Conservation (phyloP, 495 filamentous ascomycete genomes). For the Penicillium paradoxum region DNA sequence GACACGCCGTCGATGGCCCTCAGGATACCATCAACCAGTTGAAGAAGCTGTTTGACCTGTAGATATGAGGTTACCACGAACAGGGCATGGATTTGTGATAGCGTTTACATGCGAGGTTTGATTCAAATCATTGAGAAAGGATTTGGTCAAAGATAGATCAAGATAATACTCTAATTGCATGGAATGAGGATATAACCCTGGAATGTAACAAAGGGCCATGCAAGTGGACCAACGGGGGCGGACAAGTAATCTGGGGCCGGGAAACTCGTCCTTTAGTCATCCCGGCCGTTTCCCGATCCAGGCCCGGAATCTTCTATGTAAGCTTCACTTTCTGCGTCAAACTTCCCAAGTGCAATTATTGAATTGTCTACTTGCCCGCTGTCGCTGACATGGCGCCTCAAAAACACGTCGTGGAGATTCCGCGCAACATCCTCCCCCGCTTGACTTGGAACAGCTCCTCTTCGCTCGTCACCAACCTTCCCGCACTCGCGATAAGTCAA, state of each 20-base stretch:
- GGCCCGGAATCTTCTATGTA: conserved; percentile 8
- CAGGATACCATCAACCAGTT: conserved; percentile 74
- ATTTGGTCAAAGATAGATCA: conserved; percentile 1
- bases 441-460: conserved; percentile 43
- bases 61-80: conserved; percentile 17
- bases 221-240: background rate
- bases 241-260: conserved; percentile 1
- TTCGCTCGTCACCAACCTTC: conserved; percentile 29
- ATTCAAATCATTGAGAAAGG: background rate
- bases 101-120: conserved; percentile 11
- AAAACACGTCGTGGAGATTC: conserved; percentile 37
- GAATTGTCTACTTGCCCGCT: background rate
- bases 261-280: conserved; percentile 20
- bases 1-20: conserved; percentile 75
- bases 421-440: conserved; percentile 40
- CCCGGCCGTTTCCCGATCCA: conserved; percentile 6
- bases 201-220: background rate
- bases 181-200: background rate
- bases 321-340: background rate
- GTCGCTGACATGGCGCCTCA: conserved; percentile 29
- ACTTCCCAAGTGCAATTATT: background rate
- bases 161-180: conserved; percentile 11
- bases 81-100: conserved; percentile 10
- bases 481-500: conserved; percentile 26
- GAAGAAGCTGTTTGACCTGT: conserved; percentile 74